A percentile compares a stretch with the other conserved stretches of the same genome.
Evolutionary conservation across 352 stramenopile species (phyloP).

Genomic region (Phytophthora podocarpi): DNA sequence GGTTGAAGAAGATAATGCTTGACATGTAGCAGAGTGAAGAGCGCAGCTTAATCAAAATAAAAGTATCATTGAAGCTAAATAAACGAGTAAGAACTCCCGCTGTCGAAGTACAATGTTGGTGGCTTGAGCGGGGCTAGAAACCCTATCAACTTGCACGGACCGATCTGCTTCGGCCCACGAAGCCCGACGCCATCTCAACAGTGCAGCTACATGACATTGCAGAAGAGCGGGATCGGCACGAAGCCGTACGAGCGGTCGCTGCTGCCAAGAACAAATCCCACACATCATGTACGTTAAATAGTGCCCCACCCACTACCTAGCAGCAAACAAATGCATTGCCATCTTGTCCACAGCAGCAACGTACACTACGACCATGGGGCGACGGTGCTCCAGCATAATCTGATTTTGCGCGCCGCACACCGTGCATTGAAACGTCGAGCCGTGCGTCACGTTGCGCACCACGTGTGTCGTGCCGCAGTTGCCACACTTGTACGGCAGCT

Average conservation of each 20-base stretch:
- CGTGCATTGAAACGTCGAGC: slow-evolving; percentile 64
- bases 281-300: too few relatives aligned
- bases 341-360: slow-evolving; percentile 4
- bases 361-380: slow-evolving; percentile 56
- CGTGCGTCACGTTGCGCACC: slow-evolving; percentile 62
- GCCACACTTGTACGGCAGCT: slow-evolving; percentile 70
- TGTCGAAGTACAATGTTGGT: not conserved
- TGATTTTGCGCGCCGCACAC: slow-evolving; percentile 64
- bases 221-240: slow-evolving; percentile 71
- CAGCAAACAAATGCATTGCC: too few relatives aligned
- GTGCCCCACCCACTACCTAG: too few relatives aligned
- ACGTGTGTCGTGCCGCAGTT: slow-evolving; percentile 63
- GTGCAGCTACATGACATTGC: slow-evolving; percentile 54
- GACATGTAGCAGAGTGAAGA: too few relatives aligned
- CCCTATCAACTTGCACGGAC: not conserved
- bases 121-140: too few relatives aligned
- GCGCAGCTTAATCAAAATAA: not conserved
- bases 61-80: slow-evolving; percentile 7
- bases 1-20: too few relatives aligned
- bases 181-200: not conserved
- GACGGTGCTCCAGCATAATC: slow-evolving; percentile 53
- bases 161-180: not conserved
- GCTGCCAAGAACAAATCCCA: slow-evolving; percentile 8
- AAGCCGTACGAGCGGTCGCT: slow-evolving; percentile 42
- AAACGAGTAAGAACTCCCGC: not conserved